Evolutionary conservation across 2,329 filamentous ascomycete genomes (phyloP).

Genomic region (Trichophyton mentagrophytes): DNA sequence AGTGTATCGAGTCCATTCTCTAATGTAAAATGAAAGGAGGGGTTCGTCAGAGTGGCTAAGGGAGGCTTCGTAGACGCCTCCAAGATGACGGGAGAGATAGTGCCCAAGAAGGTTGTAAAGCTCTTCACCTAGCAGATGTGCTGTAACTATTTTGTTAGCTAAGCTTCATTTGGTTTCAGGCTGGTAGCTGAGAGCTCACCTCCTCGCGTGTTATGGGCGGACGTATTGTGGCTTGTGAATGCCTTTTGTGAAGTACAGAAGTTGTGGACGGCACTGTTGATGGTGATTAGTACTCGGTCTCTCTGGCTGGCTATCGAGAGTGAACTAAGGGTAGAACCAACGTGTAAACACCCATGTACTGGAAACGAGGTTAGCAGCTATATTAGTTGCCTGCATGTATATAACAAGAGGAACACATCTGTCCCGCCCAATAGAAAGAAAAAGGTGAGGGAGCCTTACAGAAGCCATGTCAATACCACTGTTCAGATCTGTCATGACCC

Average conservation of each 20-base stretch:
- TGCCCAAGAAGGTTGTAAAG: slow-evolving; percentile 82
- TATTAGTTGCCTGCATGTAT: not conserved
- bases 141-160: slow-evolving; percentile 33
- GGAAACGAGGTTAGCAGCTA: slow-evolving; percentile 6
- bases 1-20: slow-evolving; percentile 93
- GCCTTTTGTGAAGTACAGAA: slow-evolving; percentile 98
- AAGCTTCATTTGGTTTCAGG: not conserved
- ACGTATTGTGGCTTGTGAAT: slow-evolving; percentile 43
- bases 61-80: slow-evolving; percentile 57
- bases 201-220: slow-evolving; percentile 53
- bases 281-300: slow-evolving; percentile 5
- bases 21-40: slow-evolving; percentile 82
- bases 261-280: slow-evolving; percentile 73
- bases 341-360: slow-evolving; percentile 97
- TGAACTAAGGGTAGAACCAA: slow-evolving; percentile 28
- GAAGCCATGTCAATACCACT: slow-evolving; percentile 89
- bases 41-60: slow-evolving; percentile 78
- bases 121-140: slow-evolving; percentile 88
- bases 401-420: not conserved
- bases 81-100: slow-evolving; percentile 69
- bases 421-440: no score
- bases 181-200: slow-evolving; percentile 40
- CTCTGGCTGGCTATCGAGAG: not conserved
- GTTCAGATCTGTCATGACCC: slow-evolving; percentile 85
- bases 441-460: slow-evolving; percentile 34